Conservation (phyloP, 2,329 filamentous ascomycete species). For the Fusarium sp. region DNA sequence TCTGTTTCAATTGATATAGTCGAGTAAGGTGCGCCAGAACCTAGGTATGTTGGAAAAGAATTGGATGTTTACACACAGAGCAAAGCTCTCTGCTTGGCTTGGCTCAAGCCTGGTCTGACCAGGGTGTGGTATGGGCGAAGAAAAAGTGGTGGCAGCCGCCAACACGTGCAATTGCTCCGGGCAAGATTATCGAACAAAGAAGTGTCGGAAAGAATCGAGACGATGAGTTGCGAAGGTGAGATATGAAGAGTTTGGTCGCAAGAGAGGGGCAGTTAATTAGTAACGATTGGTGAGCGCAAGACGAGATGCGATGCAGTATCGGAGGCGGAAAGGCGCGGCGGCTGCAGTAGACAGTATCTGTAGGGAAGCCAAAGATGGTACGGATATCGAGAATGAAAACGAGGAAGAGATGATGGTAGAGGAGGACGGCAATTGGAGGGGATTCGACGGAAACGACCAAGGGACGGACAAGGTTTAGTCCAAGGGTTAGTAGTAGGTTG, state of each 20-base stretch:
- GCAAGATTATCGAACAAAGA: constrained; percentile 24
- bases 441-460: constrained; percentile 46
- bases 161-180: constrained; percentile 38
- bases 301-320: constrained; percentile 6
- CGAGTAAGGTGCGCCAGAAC: constrained; percentile 13
- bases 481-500: constrained; percentile 11
- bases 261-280: constrained; percentile 36
- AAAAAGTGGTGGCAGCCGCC: constrained; percentile 15
- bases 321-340: constrained; percentile 29
- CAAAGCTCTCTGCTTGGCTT: constrained; percentile 31
- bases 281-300: constrained; percentile 3
- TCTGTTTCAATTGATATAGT: constrained; percentile 27
- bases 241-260: constrained; percentile 8
- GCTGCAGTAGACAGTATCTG: neutral
- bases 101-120: constrained; percentile 24
- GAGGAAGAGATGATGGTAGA: constrained; percentile 18
- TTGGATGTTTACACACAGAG: constrained; percentile 27
- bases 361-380: constrained; percentile 28
- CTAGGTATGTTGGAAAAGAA: constrained; percentile 31
- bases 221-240: constrained; percentile 15
- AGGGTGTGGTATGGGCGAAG: constrained; percentile 11
- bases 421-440: constrained; percentile 30
- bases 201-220: constrained; percentile 7
- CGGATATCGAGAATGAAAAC: constrained; percentile 19
- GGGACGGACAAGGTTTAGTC: constrained; percentile 43